A percentile compares a stretch with the other conserved stretches of the same genome.
phyloP scores from a whole-genome alignment of 495 filamentous ascomycete genomes.

The Chaetomium cochliodes region DNA sequence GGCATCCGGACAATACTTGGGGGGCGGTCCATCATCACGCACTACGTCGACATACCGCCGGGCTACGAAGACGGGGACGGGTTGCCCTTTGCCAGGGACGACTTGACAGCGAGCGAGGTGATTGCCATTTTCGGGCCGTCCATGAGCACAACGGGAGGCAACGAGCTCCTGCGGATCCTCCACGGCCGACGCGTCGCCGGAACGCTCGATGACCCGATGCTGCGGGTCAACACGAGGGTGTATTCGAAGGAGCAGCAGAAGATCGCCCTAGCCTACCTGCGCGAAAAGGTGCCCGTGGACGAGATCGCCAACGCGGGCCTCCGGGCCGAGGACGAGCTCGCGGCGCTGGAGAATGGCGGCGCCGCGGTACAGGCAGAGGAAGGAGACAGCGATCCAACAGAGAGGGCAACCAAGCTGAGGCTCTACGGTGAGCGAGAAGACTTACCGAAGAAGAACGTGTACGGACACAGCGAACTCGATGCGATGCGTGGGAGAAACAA shows the following conservation, averaged over 20 bases:
- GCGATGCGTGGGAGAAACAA: conserved; percentile 47
- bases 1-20: conserved; percentile 32
- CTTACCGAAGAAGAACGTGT: conserved; percentile 29
- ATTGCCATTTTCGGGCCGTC: conserved; percentile 60
- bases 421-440: conserved; percentile 27
- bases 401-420: conserved; percentile 28
- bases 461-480: conserved; percentile 52
- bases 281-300: conserved; percentile 66
- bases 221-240: conserved; percentile 33
- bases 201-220: conserved; percentile 60
- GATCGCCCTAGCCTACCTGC: conserved; percentile 65
- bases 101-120: conserved; percentile 57
- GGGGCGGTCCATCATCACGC: conserved; percentile 33
- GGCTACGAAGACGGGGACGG: conserved; percentile 48
- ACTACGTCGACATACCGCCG: conserved; percentile 49
- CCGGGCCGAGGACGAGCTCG: conserved; percentile 57
- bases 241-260: conserved; percentile 40
- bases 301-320: conserved; percentile 62
- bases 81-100: conserved; percentile 45
- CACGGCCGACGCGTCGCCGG: conserved; percentile 74
- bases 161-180: conserved; percentile 63
- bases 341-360: conserved; percentile 53
- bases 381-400: conserved; percentile 43
- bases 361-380: conserved; percentile 35
- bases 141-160: conserved; percentile 54